Percentiles rank a stretch among this genome's conserved stretches.
Evolutionary conservation across 2,329 filamentous ascomycete genomes (phyloP).

Genomic region (Volutella citrinella): DNA sequence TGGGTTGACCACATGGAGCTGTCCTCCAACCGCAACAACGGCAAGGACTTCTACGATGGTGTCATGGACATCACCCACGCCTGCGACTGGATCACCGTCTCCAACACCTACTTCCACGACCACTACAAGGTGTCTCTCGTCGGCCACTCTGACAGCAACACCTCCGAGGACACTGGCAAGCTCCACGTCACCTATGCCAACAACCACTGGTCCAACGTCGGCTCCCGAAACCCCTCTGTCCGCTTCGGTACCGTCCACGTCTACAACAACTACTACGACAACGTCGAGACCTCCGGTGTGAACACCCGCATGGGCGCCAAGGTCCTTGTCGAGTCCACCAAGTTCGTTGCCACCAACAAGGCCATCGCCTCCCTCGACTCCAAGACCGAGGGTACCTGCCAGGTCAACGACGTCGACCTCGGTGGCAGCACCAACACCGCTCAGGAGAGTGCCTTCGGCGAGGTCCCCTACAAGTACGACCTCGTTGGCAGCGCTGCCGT

Average conservation of each 20-base stretch:
- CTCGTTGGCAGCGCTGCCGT: slow-evolving; percentile 46
- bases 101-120: slow-evolving; percentile 30
- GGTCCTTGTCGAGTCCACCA: slow-evolving; percentile 55
- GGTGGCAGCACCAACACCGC: slow-evolving; percentile 39
- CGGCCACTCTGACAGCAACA: slow-evolving; percentile 59
- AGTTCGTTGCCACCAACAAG: slow-evolving; percentile 40
- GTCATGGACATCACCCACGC: slow-evolving; percentile 63
- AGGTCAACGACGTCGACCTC: slow-evolving; percentile 39
- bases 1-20: slow-evolving; percentile 70
- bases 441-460: slow-evolving; percentile 47
- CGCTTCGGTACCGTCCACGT: slow-evolving; percentile 65
- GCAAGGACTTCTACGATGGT: slow-evolving; percentile 70
- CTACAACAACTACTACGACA: slow-evolving; percentile 52
- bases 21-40: slow-evolving; percentile 54
- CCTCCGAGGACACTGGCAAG: slow-evolving; percentile 56
- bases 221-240: slow-evolving; percentile 60
- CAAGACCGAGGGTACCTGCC: slow-evolving; percentile 38
- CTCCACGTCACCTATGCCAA: slow-evolving; percentile 63
- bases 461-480: slow-evolving; percentile 49
- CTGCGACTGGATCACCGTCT: slow-evolving; percentile 57
- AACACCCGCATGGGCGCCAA: slow-evolving; percentile 57
- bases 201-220: slow-evolving; percentile 64
- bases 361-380: slow-evolving; percentile 40
- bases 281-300: slow-evolving; percentile 43
- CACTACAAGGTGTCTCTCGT: slow-evolving; percentile 58